Evolutionary conservation across 495 filamentous ascomycete genomes (phyloP), one percentile per base, ranked within the genome.

Genomic region (Xylaria palmicola): DNA sequence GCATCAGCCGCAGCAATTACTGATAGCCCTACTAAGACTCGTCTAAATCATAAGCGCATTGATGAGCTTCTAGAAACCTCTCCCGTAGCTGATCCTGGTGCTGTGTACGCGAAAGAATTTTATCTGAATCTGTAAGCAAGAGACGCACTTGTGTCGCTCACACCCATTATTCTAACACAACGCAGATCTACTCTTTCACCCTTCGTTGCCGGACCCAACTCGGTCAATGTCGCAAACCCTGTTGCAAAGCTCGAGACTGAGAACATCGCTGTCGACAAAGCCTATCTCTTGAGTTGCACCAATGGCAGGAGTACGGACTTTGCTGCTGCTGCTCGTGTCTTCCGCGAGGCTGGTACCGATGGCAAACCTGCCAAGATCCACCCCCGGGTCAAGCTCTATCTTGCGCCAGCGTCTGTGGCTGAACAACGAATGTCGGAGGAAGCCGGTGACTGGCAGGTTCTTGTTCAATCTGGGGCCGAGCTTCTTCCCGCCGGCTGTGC

Each of bases 261-360:
- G 68, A 72, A 87, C 58, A 93, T 98, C 72, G 81, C 81, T 43
- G 75, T 98, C 36, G 76, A 98, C 77, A 91, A 90, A 68, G 92
- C 91, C 3, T 97, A 97, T 72, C 80, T 98, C 0, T 86, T 98
- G 8, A 93, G 88, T 1, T 98, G 93, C 77, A 97, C 93, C 20
- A 98, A 98, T 75, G 86, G 84, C 3, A 81, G 94, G 27, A 85
- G 87, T 10, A 93, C 90, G 0, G 93, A 97, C 72, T 81, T 97
- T 26, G 87, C 86, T 1, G 85, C 88, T 0, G 94, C 94, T 2
- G 93, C 93, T 1, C 82, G 82, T 36, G 93, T 97, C 2, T 98
- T 98, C 82, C 85, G 82, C 62, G 89, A 94, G 10, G 90, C 89
- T 7, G 85, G 85, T 0, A 73, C 79, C 58, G 75, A 74, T 26